These are phyloP conservation scores for Sphaerosporella brunnea DNA, from an alignment of 495 filamentous ascomycete species.

Conservation along the genomic window DNA sequence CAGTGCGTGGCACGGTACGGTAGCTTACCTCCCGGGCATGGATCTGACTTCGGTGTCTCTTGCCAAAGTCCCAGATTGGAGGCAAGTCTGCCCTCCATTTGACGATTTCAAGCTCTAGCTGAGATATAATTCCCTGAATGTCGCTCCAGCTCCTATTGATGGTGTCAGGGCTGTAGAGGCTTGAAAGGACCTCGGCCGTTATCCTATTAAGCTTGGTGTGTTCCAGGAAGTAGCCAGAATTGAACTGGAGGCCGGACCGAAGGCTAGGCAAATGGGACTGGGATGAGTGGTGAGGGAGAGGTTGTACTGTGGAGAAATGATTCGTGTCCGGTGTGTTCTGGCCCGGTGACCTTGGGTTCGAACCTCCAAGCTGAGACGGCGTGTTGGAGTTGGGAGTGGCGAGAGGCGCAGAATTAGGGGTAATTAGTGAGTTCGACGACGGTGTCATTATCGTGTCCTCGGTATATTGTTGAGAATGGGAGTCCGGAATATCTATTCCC, in stretches of 20 bases:
- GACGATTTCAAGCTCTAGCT: conserved; percentile 35
- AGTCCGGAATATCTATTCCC: neutral
- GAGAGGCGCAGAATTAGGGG: neutral
- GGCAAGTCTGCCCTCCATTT: conserved; percentile 39
- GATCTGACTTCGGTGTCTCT: conserved; percentile 11
- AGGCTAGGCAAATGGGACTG: neutral
- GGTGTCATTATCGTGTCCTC: neutral
- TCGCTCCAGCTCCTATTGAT: conserved; percentile 39
- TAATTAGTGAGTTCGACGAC: conserved; percentile 2
- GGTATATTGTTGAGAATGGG: neutral
- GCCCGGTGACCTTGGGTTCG: neutral
- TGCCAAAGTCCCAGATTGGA: conserved; percentile 33
- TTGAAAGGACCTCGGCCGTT: conserved; percentile 36
- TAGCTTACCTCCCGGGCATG: conserved; percentile 21
- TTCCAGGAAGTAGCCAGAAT: conserved; percentile 18
- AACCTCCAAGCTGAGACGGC: neutral
- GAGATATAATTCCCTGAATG: conserved; percentile 40
- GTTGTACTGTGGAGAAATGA: neutral
- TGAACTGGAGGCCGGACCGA: neutral
- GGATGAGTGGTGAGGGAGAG: neutral
- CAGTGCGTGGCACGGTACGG: neutral
- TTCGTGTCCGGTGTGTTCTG: neutral
- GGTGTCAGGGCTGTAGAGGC: conserved; percentile 41
- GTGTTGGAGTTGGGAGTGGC: conserved; percentile 1
- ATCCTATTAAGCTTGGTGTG: conserved; percentile 28